A percentile compares a stretch with the other conserved stretches of the same genome.
Conservation (phyloP, 306 rosid genomes). For the Vigna trinervia region DNA sequence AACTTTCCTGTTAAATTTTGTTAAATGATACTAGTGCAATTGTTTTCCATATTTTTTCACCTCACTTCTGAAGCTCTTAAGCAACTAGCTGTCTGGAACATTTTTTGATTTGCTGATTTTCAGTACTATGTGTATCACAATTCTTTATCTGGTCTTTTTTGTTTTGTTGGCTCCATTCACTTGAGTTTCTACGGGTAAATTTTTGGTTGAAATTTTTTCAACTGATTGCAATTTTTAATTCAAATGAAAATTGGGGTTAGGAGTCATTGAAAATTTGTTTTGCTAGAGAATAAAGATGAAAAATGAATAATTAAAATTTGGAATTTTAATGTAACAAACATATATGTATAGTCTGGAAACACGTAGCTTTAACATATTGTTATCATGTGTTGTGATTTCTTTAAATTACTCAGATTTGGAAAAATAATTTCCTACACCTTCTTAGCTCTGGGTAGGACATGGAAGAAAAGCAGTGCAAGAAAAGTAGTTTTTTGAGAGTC, state of each 20-base stretch:
- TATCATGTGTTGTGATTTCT: conserved; percentile 38
- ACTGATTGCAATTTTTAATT: too few relatives aligned
- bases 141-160: neutral
- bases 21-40: conserved; percentile 8
- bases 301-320: conserved; percentile 29
- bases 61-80: conserved; percentile 26
- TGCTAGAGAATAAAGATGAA: conserved; percentile 31
- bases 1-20: conserved; percentile 26
- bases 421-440: conserved; percentile 47
- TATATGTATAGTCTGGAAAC: conserved; percentile 17
- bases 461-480: conserved; percentile 96
- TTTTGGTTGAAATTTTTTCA: too few relatives aligned
- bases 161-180: neutral
- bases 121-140: neutral
- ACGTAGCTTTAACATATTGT: conserved; percentile 14
- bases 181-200: neutral
- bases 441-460: conserved; percentile 98
- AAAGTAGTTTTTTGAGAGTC: conserved; percentile 84
- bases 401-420: conserved; percentile 22
- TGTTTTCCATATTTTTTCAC: conserved; percentile 29
- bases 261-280: neutral
- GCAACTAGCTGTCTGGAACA: conserved; percentile 9
- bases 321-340: conserved; percentile 22
- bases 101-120: conserved; percentile 20
- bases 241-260: too few relatives aligned